Conservation (phyloP, 768 basidiomycete species). For the Suillus sp. region DNA sequence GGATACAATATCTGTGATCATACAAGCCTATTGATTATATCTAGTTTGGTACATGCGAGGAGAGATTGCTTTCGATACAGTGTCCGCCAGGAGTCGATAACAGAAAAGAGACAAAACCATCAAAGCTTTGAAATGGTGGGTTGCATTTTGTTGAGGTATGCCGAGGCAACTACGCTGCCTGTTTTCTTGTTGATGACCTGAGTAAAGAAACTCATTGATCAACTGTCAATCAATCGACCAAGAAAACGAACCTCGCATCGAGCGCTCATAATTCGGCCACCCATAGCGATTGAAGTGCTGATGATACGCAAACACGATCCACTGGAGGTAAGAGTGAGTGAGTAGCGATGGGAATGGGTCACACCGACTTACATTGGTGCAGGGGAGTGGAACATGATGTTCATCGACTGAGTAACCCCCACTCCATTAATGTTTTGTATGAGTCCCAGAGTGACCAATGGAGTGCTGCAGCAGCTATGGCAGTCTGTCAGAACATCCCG, state of each 20-base stretch:
- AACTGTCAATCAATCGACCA: constrained; percentile 5
- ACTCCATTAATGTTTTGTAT: constrained; percentile 65
- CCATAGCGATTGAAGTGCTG: constrained; percentile 66
- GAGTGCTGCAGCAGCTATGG: constrained; percentile 63
- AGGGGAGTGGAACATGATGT: constrained; percentile 69
- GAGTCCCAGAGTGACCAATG: constrained; percentile 66
- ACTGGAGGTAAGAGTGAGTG: constrained; percentile 35
- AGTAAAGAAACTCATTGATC: constrained; percentile 4
- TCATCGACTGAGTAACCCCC: constrained; percentile 74
- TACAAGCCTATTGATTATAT: not conserved
- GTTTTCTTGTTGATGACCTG: constrained; percentile 62
- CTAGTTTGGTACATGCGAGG: not conserved
- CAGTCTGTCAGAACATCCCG: constrained; percentile 2
- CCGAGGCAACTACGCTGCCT: constrained; percentile 64
- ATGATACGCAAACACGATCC: constrained; percentile 60
- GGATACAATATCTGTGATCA: constrained; percentile 8
- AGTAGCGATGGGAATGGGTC: constrained; percentile 9
- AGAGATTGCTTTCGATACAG: constrained; percentile 8
- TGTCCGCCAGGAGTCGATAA: not conserved
- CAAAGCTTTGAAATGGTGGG: constrained; percentile 53
- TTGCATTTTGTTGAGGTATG: constrained; percentile 75
- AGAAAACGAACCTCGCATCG: constrained; percentile 60
- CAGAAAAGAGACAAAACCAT: constrained; percentile 15
- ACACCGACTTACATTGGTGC: constrained; percentile 53
- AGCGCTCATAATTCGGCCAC: constrained; percentile 70